Percentiles rank a stretch among this genome's conserved stretches.
These are phyloP conservation scores for Colletotrichum tropicicola DNA, from an alignment of 2,329 filamentous ascomycete genomes.

Conservation along the genomic window DNA sequence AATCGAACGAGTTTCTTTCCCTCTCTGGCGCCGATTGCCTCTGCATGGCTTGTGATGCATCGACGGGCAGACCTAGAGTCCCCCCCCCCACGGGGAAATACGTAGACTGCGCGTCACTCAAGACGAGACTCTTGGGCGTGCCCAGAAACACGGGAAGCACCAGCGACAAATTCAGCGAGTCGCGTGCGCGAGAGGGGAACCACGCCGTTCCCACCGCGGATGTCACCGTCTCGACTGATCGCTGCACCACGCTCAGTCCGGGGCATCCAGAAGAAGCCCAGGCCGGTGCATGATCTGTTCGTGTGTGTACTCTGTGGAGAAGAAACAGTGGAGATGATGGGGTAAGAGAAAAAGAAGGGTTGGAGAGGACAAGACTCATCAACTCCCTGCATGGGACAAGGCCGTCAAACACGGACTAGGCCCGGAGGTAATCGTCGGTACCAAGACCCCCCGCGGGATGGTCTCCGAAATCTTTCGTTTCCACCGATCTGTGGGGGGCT, in stretches of 20 bases:
- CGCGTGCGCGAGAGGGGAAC: not conserved
- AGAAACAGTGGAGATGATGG: constrained; percentile 26
- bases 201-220: constrained; percentile 21
- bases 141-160: not conserved
- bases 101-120: constrained; percentile 2
- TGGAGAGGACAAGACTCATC: too few relatives aligned
- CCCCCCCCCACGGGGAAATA: not conserved
- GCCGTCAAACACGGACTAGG: too few relatives aligned
- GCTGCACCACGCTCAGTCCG: constrained; percentile 2
- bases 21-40: not conserved
- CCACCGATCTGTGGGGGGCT: constrained; percentile 22
- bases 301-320: constrained; percentile 10
- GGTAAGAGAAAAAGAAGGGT: not conserved
- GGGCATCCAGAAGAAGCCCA: not conserved
- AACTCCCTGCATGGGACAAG: too few relatives aligned
- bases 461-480: not conserved
- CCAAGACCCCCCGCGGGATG: constrained; percentile 9
- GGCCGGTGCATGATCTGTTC: constrained; percentile 19
- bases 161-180: constrained; percentile 24
- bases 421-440: not conserved
- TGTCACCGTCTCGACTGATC: constrained; percentile 25
- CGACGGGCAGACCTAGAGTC: not conserved
- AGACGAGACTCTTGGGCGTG: not conserved
- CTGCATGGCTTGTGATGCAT: not conserved
- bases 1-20: not conserved